Evolutionary conservation across 129 eudicot genomes (phyloP), one percentile per base, ranked within the genome.

Genomic region (Smallanthus sonchifolius): DNA sequence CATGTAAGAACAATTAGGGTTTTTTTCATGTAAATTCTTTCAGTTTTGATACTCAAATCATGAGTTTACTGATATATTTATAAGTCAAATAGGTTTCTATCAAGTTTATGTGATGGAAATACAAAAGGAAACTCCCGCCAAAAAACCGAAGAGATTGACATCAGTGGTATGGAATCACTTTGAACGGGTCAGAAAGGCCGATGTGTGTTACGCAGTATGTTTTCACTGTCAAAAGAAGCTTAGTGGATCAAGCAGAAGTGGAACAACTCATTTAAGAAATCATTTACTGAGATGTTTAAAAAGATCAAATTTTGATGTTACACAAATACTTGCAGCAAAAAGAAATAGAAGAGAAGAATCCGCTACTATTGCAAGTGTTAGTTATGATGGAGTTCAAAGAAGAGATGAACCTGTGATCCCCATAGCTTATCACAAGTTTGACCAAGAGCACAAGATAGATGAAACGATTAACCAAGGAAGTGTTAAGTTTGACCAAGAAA

Each of bases 121-220:
- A 76, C 65, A 83, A 72, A 77, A 24, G 17, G 97, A 91, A 78
- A 74, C 84, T 71, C 90, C 95, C 32, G 82, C 75, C 38, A 90
- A 94, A 83, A 94, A 90, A 85, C 81, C 99, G 39, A 94, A 91
- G 86, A 83, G 99, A 83, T 72, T 94, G 79, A 94, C 99, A 17
- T 94, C 99, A 19, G 89, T 88, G 10, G 99, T 94, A 15, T 94
- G 99, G 99, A 87, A 94, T 79, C 99, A 94, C 81, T 94, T 94
- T 34, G 99, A 94, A 72, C 88, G 99, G 77, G 89, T 94, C 45
- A 85, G 87, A 74, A 94, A 86, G 71, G 96, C 88, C 16, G 99
- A 94, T 30, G 86, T 80, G 4, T 92, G 95, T 69, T 91, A 90
- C 73, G 99, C 99, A 2, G 96, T 94, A 35, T 94, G 99, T 67